Evolutionary conservation across 495 filamentous ascomycete genomes (phyloP), one percentile per base, ranked within the genome.

Genomic region (Penicillium nucicola): DNA sequence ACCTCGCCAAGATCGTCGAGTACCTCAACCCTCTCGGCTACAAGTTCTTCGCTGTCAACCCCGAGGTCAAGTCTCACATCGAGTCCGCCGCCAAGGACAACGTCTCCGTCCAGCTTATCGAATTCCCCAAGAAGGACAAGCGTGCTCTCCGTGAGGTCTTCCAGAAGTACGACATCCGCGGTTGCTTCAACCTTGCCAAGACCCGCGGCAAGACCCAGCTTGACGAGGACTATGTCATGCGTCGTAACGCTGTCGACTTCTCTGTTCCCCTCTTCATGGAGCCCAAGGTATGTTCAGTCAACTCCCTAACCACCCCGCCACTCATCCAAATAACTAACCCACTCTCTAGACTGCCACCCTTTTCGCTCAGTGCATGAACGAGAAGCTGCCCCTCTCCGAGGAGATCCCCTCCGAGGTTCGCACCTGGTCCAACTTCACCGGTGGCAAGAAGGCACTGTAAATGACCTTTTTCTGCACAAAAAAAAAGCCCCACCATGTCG

Each of bases 201-300:
- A 83, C 79, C 48, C 78, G 92, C 56, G 93, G 82, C 46, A 90
- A 91, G 77, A 92, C 85, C 19, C 74, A 90, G 51, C 75, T 88
- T 45, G 93, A 98, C 65, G 90, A 92, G 55, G 92, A 97, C 73
- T 98, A 98, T 57, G 91, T 97, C 39, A 98, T 97, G 93, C 84
- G 93, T 57, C 84, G 95, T 60, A 96, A 98, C 64, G 93, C 92
- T 13, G 95, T 98, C 35, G 93, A 98, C 74, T 98, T 98, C 68
- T 91, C 92, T 48, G 91, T 97, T 18, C 93, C 93, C 32, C 77
- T 97, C 52, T 98, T 97, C 70, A 97, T 97, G 92, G 93, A 98
- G 74, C 92, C 93, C 17, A 95, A 93, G 88, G 92, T 96, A 77
- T 77, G 85, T 50, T 52, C 12, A 15, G 11, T 15, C 34, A 20